Conservation (phyloP, 768 basidiomycete genomes). For the Kwoniella dendrophila region DNA sequence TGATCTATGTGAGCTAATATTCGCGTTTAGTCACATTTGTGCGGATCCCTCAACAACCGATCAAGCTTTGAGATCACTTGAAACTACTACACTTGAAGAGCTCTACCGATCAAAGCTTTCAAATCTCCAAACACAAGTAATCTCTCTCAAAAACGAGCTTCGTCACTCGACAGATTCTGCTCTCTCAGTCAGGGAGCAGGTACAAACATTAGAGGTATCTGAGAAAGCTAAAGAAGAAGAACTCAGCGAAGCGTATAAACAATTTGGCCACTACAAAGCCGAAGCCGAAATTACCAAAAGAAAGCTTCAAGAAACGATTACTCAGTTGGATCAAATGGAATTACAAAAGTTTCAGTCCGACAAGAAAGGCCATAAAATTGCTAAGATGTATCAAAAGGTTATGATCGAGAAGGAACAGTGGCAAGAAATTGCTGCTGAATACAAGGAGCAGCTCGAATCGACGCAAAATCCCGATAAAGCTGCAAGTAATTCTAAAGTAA, state of each 20-base stretch:
- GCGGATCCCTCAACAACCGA: not conserved
- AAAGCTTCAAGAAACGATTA: not conserved
- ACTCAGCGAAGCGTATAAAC: constrained; percentile 6
- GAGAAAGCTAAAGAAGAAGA: not conserved
- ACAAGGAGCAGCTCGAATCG: not conserved
- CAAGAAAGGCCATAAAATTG: not conserved
- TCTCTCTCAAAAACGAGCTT: not conserved
- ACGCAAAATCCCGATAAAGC: not conserved
- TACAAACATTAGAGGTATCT: not conserved
- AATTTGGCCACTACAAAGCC: not conserved
- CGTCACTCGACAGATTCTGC: not conserved
- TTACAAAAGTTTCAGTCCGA: not conserved
- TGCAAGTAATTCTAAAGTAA: not conserved
- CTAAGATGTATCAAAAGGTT: not conserved
- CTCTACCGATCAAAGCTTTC: not conserved
- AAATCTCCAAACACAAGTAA: not conserved
- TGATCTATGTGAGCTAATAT: too few relatives aligned
- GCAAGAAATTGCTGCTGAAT: not conserved
- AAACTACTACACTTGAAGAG: not conserved
- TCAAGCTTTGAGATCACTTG: not conserved
- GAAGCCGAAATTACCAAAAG: constrained; percentile 1
- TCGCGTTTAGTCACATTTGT: not conserved
- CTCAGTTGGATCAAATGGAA: not conserved
- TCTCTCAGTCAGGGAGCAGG: not conserved
- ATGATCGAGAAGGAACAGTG: not conserved